Conservation (phyloP, 108 stramenopile genomes). For the Cylindrotheca closterium region DNA sequence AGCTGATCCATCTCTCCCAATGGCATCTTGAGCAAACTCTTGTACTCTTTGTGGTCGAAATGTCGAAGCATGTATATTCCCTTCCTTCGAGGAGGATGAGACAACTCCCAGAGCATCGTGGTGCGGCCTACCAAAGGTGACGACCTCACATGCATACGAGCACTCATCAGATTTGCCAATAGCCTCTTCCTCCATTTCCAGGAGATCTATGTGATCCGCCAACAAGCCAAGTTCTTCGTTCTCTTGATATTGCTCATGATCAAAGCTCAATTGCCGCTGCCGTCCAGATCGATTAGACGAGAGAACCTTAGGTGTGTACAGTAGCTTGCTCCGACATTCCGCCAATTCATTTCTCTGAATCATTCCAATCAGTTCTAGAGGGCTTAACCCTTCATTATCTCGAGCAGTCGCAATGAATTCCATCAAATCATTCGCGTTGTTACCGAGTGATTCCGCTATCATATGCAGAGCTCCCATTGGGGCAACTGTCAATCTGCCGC, state of each 20-base stretch:
- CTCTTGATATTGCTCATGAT: slow-evolving; percentile 7
- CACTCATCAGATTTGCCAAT: neutral
- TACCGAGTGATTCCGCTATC: neutral
- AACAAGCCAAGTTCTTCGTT: slow-evolving; percentile 31
- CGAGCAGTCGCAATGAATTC: slow-evolving; percentile 18
- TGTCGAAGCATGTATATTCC: slow-evolving; percentile 10
- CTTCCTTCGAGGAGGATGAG: slow-evolving; percentile 6
- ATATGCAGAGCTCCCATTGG: slow-evolving; percentile 20
- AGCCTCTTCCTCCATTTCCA: slow-evolving; percentile 13
- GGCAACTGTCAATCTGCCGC: slow-evolving; percentile 19
- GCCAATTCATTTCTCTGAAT: slow-evolving; percentile 45
- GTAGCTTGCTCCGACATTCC: slow-evolving; percentile 38
- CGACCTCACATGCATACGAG: slow-evolving; percentile 63
- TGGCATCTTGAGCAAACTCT: slow-evolving; percentile 46
- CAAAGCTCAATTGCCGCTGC: slow-evolving; percentile 11
- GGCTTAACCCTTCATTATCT: slow-evolving; percentile 68
- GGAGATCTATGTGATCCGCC: slow-evolving; percentile 23
- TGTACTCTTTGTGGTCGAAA: slow-evolving; percentile 52
- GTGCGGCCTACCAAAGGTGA: slow-evolving; percentile 77
- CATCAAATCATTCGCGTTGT: slow-evolving; percentile 4
- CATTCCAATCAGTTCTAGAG: slow-evolving; percentile 52
- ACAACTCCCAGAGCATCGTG: slow-evolving; percentile 72
- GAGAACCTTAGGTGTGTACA: neutral
- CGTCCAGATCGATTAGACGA: neutral
- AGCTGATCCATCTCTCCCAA: slow-evolving; percentile 50